These are phyloP conservation scores for Cordyceps farinosa DNA, from an alignment of 2,329 filamentous ascomycete species.

Conservation along the genomic window DNA sequence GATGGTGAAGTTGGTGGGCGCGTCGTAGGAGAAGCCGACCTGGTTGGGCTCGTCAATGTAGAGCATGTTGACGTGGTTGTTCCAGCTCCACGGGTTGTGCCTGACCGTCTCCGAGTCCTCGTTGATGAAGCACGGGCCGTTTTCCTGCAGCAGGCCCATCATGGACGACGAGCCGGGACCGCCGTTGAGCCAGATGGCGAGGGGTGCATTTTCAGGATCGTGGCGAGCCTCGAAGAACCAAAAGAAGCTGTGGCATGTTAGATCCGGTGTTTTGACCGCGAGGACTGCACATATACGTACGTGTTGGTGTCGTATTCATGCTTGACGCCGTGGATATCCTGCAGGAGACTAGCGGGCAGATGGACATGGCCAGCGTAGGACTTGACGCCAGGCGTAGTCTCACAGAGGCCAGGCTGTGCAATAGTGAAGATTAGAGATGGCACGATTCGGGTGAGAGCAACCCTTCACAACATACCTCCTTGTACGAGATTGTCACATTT, in stretches of 20 bases:
- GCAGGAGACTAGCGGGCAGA: constrained; percentile 41
- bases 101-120: constrained; percentile 49
- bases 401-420: constrained; percentile 52
- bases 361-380: constrained; percentile 63
- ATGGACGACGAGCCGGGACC: constrained; percentile 61
- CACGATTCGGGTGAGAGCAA: constrained; percentile 42
- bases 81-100: constrained; percentile 61
- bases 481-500: constrained; percentile 60
- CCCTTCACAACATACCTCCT: constrained; percentile 40
- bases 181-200: constrained; percentile 64
- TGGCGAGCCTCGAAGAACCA: constrained; percentile 49
- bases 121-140: constrained; percentile 50
- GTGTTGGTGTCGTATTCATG: constrained; percentile 45
- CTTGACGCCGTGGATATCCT: constrained; percentile 42
- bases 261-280: not conserved
- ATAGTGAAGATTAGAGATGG: constrained; percentile 29
- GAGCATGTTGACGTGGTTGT: constrained; percentile 49
- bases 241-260: constrained; percentile 36
- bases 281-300: constrained; percentile 27
- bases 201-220: constrained; percentile 34
- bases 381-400: constrained; percentile 56
- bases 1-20: constrained; percentile 58
- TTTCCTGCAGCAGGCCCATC: constrained; percentile 60
- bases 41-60: constrained; percentile 63
- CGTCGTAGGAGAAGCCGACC: constrained; percentile 65